phyloP scores from a whole-genome alignment of 208 protist genomes.

The Angomonas deanei region DNA sequence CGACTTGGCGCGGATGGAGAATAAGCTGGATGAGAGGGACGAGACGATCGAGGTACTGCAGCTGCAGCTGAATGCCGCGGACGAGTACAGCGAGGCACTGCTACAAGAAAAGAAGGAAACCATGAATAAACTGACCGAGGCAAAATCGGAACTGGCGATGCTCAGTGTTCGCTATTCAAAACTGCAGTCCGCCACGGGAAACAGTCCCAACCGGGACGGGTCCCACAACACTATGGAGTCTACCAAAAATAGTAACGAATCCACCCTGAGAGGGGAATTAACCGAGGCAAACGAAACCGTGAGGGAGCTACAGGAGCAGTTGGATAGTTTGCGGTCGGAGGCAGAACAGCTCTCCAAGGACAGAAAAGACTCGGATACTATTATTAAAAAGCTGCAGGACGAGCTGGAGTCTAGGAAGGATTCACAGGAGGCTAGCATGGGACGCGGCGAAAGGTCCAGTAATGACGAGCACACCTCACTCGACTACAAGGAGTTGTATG shows the following conservation, averaged over 20 bases:
- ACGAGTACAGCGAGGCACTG: conserved; percentile 18
- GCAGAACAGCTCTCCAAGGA: background rate
- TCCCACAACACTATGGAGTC: too few relatives aligned
- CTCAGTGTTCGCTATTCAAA: conserved; percentile 17
- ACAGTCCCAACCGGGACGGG: too few relatives aligned
- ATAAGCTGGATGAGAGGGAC: conserved; percentile 14
- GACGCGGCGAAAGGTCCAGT: background rate
- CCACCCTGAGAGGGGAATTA: conserved; percentile 5
- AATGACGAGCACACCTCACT: background rate
- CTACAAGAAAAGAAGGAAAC: conserved; percentile 24
- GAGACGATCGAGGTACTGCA: conserved; percentile 21
- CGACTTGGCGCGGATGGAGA: conserved; percentile 12
- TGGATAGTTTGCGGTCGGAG: background rate
- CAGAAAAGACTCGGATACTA: background rate
- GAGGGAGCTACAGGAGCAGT: background rate
- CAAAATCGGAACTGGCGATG: conserved; percentile 29
- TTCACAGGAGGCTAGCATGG: background rate
- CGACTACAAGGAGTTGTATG: background rate
- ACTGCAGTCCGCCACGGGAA: too few relatives aligned
- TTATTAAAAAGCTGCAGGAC: background rate
- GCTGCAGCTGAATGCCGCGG: conserved; percentile 21
- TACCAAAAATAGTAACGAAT: too few relatives aligned
- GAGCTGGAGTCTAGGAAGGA: background rate
- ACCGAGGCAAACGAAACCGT: background rate
- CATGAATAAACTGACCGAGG: conserved; percentile 18